Conservation (phyloP, 2,329 filamentous ascomycete genomes). For the Cadophora luteo-olivacea region DNA sequence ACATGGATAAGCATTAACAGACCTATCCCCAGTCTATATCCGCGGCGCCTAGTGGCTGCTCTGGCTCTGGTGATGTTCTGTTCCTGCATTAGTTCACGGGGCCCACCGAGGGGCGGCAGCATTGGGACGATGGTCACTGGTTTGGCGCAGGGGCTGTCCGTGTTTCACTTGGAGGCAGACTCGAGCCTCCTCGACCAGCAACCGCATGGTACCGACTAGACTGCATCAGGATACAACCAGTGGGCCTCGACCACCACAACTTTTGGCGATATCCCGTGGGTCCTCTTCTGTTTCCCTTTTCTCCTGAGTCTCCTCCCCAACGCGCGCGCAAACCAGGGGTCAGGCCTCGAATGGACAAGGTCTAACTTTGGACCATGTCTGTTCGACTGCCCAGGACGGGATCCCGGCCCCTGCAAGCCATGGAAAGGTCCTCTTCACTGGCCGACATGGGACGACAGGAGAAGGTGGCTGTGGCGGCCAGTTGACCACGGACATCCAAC, state of each 20-base stretch:
- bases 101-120: not conserved
- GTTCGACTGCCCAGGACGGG: not conserved
- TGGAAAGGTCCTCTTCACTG: constrained; percentile 22
- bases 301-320: constrained; percentile 17
- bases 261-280: not conserved
- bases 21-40: not conserved
- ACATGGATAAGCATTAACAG: not conserved
- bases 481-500: constrained; percentile 34
- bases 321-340: constrained; percentile 28
- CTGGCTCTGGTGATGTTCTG: constrained; percentile 10
- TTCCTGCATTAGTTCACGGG: constrained; percentile 26
- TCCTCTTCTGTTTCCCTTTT: constrained; percentile 6
- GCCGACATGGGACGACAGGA: constrained; percentile 35
- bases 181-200: constrained; percentile 27
- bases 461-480: constrained; percentile 33
- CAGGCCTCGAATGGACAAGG: constrained; percentile 12
- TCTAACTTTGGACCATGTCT: constrained; percentile 7
- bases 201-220: not conserved
- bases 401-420: constrained; percentile 17
- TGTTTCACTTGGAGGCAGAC: constrained; percentile 21
- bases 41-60: constrained; percentile 8
- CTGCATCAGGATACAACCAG: constrained; percentile 4
- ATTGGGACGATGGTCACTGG: not conserved
- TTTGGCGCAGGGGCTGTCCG: constrained; percentile 12
- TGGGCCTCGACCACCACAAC: not conserved